Conservation (phyloP, 768 basidiomycete genomes). For the Lactarius sp. region DNA sequence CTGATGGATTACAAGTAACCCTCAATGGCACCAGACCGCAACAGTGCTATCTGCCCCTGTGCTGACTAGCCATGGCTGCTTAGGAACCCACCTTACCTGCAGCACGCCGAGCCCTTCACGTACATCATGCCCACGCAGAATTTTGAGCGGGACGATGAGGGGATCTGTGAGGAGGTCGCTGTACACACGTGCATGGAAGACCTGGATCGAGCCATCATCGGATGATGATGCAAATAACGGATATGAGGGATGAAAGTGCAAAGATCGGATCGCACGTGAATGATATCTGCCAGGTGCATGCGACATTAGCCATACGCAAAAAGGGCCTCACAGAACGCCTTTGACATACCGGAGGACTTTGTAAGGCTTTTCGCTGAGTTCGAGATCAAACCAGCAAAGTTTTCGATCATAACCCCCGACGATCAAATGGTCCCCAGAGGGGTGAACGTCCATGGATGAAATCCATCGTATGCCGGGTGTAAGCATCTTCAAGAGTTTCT, state of each 20-base stretch:
- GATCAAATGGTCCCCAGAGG: constrained; percentile 92
- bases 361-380: constrained; percentile 94
- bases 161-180: constrained; percentile 96
- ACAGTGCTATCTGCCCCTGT: constrained; percentile 90
- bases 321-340: constrained; percentile 24
- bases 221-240: constrained; percentile 96
- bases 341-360: constrained; percentile 75
- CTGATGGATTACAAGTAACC: constrained; percentile 5
- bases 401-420: constrained; percentile 98
- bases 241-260: constrained; percentile 91
- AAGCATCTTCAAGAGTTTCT: constrained; percentile 90
- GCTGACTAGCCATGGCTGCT: constrained; percentile 89
- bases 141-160: constrained; percentile 95
- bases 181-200: constrained; percentile 95
- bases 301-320: background rate
- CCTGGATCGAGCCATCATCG: constrained; percentile 94
- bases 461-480: constrained; percentile 97
- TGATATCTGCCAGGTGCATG: constrained; percentile 67
- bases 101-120: constrained; percentile 87
- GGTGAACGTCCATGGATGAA: constrained; percentile 94
- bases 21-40: constrained; percentile 79
- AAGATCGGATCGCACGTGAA: constrained; percentile 83
- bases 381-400: constrained; percentile 98
- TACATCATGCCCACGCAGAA: constrained; percentile 85
- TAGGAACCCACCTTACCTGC: constrained; percentile 82